Conservation (phyloP, 2,329 filamentous ascomycete genomes). For the Fusarium sarcochroum region DNA sequence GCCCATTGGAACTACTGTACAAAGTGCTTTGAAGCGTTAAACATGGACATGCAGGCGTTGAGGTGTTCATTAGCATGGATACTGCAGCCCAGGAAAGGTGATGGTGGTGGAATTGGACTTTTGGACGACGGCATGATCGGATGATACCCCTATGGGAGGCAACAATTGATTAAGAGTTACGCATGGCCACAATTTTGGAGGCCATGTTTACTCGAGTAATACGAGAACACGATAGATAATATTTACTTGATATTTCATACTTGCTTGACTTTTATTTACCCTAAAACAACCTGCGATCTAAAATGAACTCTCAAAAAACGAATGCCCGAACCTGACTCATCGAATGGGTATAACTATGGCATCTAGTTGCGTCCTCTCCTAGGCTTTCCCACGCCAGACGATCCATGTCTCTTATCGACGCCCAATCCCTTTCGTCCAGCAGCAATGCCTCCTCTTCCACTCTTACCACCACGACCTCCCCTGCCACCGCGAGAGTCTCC, state of each 20-base stretch:
- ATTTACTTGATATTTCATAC: constrained; percentile 4
- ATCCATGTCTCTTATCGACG: constrained; percentile 63
- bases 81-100: constrained; percentile 13
- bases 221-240: not conserved
- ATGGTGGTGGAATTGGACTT: constrained; percentile 20
- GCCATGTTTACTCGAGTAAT: not conserved
- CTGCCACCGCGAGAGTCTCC: constrained; percentile 50
- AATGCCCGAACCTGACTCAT: constrained; percentile 46
- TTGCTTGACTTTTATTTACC: constrained; percentile 40
- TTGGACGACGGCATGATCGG: constrained; percentile 30
- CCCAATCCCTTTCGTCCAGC: constrained; percentile 65
- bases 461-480: constrained; percentile 53
- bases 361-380: constrained; percentile 52
- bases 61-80: constrained; percentile 27
- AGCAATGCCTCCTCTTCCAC: constrained; percentile 63
- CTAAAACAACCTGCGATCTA: constrained; percentile 37
- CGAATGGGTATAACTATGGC: constrained; percentile 49
- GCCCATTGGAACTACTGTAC: constrained; percentile 8
- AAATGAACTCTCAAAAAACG: constrained; percentile 38
- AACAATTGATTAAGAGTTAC: constrained; percentile 18
- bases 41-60: constrained; percentile 29
- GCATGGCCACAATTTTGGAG: not conserved
- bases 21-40: constrained; percentile 2
- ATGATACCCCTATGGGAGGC: constrained; percentile 46
- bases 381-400: constrained; percentile 60